Evolutionary conservation across 2,329 filamentous ascomycete genomes (phyloP), one percentile per base, ranked within the genome.

Genomic region (Teratosphaeria zuluensis): DNA sequence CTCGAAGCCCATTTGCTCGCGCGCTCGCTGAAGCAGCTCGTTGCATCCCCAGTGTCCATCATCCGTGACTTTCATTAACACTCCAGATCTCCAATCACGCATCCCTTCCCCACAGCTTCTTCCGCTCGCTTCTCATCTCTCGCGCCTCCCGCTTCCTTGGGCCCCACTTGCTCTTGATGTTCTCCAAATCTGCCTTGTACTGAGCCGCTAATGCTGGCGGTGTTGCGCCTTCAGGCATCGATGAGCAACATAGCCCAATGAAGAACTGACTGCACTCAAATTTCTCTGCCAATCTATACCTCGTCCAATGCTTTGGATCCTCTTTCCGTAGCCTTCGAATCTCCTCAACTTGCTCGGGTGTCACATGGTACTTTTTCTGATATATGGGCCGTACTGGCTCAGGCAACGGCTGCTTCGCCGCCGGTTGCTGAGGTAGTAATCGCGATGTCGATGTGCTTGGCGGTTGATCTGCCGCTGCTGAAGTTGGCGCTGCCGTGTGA

Each of bases 241-340:
- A 35, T 62, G 80, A 75, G 56, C 78, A 81, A 58, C 84, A 80
- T 75, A 85, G 76, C 9, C 80, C 80, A 53, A 86, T 79, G 64
- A 87, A 87, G 56, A 86, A 79, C 59, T 81, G 76, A 58, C 78
- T 83, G 71, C 84, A 87, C 5, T 80, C 78, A 68, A 85, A 88
- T 67, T 80, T 81, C 70, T 84, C 80, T 46, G 85, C 84, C 63
- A 88, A 69, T 66, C 77, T 78, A 58, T 77, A 76, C 53, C 83
- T 71, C 53, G 82, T 86, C 83, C 84, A 87, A 59, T 74, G 74
- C 62, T 77, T 73, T 6, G 84, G 84, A 64, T 87, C 81, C 59
- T 74, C 73, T 32, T 70, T 66, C 53, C 85, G 75, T 56, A 88
- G 73, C 48, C 67, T 67, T 57, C 82, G 75, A 55, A 88, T 87